Evolutionary conservation across 192 early-diverging fungal genomes (phyloP).

Genomic region (Podochytrium sp.): DNA sequence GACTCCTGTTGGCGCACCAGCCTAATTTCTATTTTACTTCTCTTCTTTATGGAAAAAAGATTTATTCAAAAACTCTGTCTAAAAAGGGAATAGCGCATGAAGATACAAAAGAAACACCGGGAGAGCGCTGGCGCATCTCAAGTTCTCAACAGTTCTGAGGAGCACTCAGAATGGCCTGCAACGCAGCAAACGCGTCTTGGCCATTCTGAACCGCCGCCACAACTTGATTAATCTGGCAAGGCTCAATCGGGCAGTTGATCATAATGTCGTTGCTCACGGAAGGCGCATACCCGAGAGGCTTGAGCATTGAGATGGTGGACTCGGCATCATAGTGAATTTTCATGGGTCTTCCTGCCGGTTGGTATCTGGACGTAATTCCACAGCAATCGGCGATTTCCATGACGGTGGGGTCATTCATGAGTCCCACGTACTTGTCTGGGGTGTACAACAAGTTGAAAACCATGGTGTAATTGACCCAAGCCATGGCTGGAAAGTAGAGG

Average conservation of each 20-base stretch:
- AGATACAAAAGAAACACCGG: background rate
- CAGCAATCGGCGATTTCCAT: conserved; percentile 27
- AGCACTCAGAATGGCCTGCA: conserved; percentile 1
- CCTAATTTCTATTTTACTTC: background rate
- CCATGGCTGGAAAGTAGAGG: conserved; percentile 24
- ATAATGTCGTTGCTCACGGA: conserved; percentile 7
- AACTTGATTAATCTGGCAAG: conserved; percentile 5
- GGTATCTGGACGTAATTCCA: conserved; percentile 23
- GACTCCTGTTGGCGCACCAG: background rate
- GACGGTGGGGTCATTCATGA: conserved; percentile 28
- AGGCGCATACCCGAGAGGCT: conserved; percentile 31
- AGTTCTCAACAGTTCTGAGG: background rate
- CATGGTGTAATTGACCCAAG: conserved; percentile 35
- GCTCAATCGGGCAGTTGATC: conserved; percentile 23
- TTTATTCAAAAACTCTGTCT: background rate
- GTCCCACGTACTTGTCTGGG: conserved; percentile 27
- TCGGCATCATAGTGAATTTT: conserved; percentile 21
- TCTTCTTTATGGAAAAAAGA: background rate
- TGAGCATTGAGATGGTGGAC: conserved; percentile 6
- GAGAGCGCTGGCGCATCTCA: too few species aligned
- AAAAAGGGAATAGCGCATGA: background rate
- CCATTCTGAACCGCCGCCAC: conserved; percentile 8
- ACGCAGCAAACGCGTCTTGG: background rate
- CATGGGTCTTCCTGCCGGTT: conserved; percentile 1
- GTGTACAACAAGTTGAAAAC: conserved; percentile 24